phyloP scores from a whole-genome alignment of 208 protist species.

The Crithidia expoeki region DNA sequence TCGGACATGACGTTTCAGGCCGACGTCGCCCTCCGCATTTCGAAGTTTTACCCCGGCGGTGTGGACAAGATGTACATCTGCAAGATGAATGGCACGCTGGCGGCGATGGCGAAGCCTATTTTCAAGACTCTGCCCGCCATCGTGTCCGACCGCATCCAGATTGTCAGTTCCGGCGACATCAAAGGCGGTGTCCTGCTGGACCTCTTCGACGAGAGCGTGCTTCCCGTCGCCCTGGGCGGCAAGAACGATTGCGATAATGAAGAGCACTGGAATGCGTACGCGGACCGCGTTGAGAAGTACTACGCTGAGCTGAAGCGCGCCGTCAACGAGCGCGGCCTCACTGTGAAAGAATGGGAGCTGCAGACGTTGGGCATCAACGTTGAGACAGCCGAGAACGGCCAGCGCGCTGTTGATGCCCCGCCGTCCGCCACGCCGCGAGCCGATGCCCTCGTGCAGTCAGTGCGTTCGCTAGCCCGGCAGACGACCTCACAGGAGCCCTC shows the following conservation, averaged over 20 bases:
- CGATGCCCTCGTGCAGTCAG: slow-evolving; percentile 23
- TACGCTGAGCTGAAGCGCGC: slow-evolving; percentile 51
- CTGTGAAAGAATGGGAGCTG: slow-evolving; percentile 79
- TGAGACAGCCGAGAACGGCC: neutral
- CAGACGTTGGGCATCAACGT: slow-evolving; percentile 35
- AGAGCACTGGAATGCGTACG: slow-evolving; percentile 42
- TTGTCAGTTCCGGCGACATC: slow-evolving; percentile 49
- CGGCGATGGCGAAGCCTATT: slow-evolving; percentile 60
- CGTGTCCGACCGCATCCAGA: slow-evolving; percentile 66
- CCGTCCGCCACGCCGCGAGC: slow-evolving; percentile 3
- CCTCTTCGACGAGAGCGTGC: slow-evolving; percentile 50
- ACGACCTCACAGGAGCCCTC: slow-evolving; percentile 11
- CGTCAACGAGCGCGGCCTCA: slow-evolving; percentile 47
- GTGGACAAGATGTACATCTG: slow-evolving; percentile 79
- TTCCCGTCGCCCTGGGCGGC: slow-evolving; percentile 63
- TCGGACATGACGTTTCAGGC: slow-evolving; percentile 70
- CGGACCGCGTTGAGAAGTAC: slow-evolving; percentile 52
- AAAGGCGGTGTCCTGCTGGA: slow-evolving; percentile 53
- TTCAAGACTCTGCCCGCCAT: slow-evolving; percentile 59
- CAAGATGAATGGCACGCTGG: slow-evolving; percentile 61
- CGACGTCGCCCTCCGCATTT: slow-evolving; percentile 64
- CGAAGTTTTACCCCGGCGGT: slow-evolving; percentile 68
- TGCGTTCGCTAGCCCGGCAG: slow-evolving; percentile 15
- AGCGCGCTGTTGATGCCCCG: neutral
- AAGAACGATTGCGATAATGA: slow-evolving; percentile 58